Conservation (phyloP, 1,284 basidiomycete genomes). For the Cryptococcus sp. region DNA sequence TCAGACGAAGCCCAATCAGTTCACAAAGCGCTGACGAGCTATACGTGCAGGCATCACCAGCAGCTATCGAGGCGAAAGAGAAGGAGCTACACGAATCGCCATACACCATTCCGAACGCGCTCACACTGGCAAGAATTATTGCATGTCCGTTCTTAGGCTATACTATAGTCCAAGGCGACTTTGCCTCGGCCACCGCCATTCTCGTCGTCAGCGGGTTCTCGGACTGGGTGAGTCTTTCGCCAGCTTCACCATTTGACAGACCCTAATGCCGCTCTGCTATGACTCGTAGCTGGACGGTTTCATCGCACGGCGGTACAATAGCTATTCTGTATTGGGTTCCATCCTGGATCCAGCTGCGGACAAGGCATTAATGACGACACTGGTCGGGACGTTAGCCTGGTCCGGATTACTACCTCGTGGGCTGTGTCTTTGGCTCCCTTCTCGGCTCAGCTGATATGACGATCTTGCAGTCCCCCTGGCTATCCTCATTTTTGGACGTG, state of each 20-base stretch:
- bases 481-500: conserved; percentile 82
- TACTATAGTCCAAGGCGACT: conserved; percentile 84
- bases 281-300: conserved; percentile 76
- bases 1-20: too few relatives aligned
- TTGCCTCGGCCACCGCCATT: conserved; percentile 73
- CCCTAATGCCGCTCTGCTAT: background rate
- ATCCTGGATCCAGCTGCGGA: conserved; percentile 97
- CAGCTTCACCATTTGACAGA: background rate
- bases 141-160: conserved; percentile 89
- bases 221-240: conserved; percentile 69
- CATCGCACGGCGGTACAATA: conserved; percentile 80
- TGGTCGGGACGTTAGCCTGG: conserved; percentile 82
- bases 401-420: conserved; percentile 81
- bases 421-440: conserved; percentile 14
- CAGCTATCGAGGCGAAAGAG: background rate
- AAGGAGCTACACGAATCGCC: conserved; percentile 73
- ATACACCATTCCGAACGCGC: conserved; percentile 88
- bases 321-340: conserved; percentile 85
- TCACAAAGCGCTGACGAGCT: too few relatives aligned
- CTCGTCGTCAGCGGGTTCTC: conserved; percentile 86
- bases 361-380: conserved; percentile 92
- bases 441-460: background rate
- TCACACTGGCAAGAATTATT: conserved; percentile 82
- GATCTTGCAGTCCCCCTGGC: conserved; percentile 71
- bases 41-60: background rate